Conservation (phyloP, 805 yeast genomes). For the Jamesozyma spencerorum region DNA sequence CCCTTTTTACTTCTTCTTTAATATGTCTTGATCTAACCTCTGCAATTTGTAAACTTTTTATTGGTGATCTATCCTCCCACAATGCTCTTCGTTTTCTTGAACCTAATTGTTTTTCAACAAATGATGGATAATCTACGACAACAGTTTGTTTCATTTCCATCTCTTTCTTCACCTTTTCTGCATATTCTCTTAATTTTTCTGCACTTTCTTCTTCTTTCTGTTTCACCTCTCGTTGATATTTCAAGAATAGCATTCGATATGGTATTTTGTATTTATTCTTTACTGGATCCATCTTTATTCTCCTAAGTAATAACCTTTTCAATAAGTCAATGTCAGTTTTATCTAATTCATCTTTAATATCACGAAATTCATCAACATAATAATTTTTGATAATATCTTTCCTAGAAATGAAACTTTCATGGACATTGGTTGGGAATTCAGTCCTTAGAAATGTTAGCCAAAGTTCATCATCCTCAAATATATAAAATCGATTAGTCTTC, state of each 20-base stretch:
- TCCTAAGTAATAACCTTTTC: constrained; percentile 8
- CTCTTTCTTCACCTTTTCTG: constrained; percentile 24
- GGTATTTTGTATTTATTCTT: constrained; percentile 29
- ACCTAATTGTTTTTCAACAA: constrained; percentile 8
- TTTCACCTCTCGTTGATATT: constrained; percentile 27
- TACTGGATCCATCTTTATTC: constrained; percentile 13
- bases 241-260: constrained; percentile 28
- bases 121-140: constrained; percentile 10
- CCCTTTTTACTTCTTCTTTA: constrained; percentile 5
- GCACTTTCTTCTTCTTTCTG: constrained; percentile 31
- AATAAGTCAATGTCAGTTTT: constrained; percentile 11
- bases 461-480: constrained; percentile 33
- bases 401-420: constrained; percentile 24
- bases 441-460: constrained; percentile 28
- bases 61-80: constrained; percentile 5
- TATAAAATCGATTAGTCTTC: constrained; percentile 22
- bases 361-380: constrained; percentile 7
- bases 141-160: constrained; percentile 28
- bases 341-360: background rate
- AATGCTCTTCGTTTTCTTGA: constrained; percentile 2
- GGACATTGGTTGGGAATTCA: constrained; percentile 31
- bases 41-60: constrained; percentile 1
- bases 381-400: constrained; percentile 16
- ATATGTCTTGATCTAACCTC: constrained; percentile 11
- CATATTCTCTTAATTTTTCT: constrained; percentile 28